Percentiles rank a stretch among this genome's conserved stretches.
Conservation (phyloP, 352 stramenopile species). For the Globisporangium sylvaticum region DNA sequence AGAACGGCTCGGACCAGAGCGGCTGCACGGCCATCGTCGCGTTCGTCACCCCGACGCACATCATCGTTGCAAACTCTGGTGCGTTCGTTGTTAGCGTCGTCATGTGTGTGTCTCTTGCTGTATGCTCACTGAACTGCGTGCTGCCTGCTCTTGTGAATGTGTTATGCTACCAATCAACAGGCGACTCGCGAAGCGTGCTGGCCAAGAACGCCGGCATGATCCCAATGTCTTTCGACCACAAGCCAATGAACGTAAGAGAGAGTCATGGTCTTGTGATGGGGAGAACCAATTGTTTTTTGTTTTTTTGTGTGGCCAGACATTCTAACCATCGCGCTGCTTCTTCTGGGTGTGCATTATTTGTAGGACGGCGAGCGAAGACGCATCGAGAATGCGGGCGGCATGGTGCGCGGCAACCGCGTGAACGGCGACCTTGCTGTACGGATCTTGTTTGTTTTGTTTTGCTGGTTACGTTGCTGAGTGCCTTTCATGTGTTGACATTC, state of each 20-base stretch:
- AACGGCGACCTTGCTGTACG: slow-evolving; percentile 77
- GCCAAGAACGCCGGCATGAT: slow-evolving; percentile 45
- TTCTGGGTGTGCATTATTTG: background rate
- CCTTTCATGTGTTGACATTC: background rate
- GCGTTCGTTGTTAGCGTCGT: background rate
- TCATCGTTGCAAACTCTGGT: slow-evolving; percentile 80
- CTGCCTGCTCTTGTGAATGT: background rate
- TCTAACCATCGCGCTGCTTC: background rate
- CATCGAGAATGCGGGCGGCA: slow-evolving; percentile 68
- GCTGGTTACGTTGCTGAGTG: background rate
- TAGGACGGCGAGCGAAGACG: slow-evolving; percentile 59
- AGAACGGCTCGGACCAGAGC: slow-evolving; percentile 57
- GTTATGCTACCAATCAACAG: slow-evolving; percentile 10
- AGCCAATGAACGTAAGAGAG: slow-evolving; percentile 76
- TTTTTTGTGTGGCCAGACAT: background rate
- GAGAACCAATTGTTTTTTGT: background rate
- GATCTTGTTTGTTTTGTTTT: background rate
- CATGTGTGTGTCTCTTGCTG: background rate
- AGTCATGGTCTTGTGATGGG: too few relatives aligned
- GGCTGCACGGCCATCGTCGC: slow-evolving; percentile 74
- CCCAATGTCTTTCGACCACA: slow-evolving; percentile 90
- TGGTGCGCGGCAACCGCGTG: slow-evolving; percentile 73
- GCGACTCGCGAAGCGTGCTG: slow-evolving; percentile 78
- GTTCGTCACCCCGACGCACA: slow-evolving; percentile 63
- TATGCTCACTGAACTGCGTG: background rate